phyloP scores from a whole-genome alignment of 495 filamentous ascomycete species.

The Penicillium longicatenatum region DNA sequence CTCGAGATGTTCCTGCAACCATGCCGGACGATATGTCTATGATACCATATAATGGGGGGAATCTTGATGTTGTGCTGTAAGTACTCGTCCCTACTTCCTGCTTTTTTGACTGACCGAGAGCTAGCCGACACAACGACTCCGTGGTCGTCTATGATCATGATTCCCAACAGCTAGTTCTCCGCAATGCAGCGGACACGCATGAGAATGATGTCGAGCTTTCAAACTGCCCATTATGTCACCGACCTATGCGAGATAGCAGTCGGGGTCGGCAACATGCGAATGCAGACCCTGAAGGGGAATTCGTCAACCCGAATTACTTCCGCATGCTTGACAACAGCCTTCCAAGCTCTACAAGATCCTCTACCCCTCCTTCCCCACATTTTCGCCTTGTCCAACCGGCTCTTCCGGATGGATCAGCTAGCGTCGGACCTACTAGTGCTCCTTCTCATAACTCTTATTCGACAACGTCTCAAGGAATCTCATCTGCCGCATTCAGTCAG shows the following conservation, averaged over 20 bases:
- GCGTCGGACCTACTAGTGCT: constrained; percentile 34
- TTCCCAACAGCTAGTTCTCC: constrained; percentile 81
- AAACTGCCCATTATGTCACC: constrained; percentile 87
- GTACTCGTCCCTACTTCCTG: constrained; percentile 9
- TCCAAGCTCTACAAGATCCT: constrained; percentile 51
- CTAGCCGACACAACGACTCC: constrained; percentile 85
- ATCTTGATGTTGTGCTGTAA: constrained; percentile 55
- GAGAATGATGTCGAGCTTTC: constrained; percentile 51
- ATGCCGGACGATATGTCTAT: constrained; percentile 52
- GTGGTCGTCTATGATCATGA: constrained; percentile 88
- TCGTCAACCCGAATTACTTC: constrained; percentile 90
- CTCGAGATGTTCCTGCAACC: constrained; percentile 13
- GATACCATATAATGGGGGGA: constrained; percentile 47
- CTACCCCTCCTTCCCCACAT: constrained; percentile 52
- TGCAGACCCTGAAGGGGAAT: constrained; percentile 57
- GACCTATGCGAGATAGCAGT: constrained; percentile 61
- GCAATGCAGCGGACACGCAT: constrained; percentile 53
- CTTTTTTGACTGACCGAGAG: constrained; percentile 8
- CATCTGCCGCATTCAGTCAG: constrained; percentile 80
- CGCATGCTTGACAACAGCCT: constrained; percentile 77
- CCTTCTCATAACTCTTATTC: constrained; percentile 54
- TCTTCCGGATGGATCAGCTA: constrained; percentile 38
- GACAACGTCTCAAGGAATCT: constrained; percentile 65
- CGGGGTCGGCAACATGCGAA: constrained; percentile 37
- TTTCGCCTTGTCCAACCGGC: constrained; percentile 54